phyloP scores from a whole-genome alignment of 257 asterid species.

The Voacanga thouarsii region DNA sequence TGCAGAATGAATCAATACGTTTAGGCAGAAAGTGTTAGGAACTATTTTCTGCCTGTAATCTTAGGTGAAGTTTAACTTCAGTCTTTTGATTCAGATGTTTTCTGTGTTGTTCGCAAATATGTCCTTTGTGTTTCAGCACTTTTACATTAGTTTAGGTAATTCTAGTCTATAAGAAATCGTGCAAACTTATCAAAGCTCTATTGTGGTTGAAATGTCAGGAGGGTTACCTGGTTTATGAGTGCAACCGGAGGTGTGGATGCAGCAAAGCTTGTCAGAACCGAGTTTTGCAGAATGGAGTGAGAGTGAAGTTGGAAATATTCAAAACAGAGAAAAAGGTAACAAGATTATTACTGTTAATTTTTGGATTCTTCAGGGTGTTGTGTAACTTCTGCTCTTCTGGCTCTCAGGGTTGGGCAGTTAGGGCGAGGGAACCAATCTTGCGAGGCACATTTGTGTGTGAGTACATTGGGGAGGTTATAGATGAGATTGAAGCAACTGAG shows the following conservation, averaged over 20 bases:
- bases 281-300: conserved; percentile 91
- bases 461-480: conserved; percentile 89
- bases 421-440: conserved; percentile 77
- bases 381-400: conserved; percentile 22
- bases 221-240: conserved; percentile 94
- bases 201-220: conserved; percentile 57
- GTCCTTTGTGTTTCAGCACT: not conserved
- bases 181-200: not conserved
- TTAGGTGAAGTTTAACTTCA: not conserved
- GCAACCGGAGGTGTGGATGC: conserved; percentile 84
- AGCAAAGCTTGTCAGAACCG: conserved; percentile 77
- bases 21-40: not conserved
- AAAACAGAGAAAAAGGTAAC: conserved; percentile 86
- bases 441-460: conserved; percentile 95
- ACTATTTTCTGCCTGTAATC: not conserved
- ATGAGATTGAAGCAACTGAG: conserved; percentile 76
- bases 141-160: not conserved
- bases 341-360: not conserved
- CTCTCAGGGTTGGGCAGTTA: conserved; percentile 95
- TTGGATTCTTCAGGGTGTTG: conserved; percentile 11
- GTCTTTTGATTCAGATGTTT: not conserved
- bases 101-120: no score
- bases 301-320: conserved; percentile 80
- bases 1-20: not conserved
- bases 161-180: conserved; percentile 1